Evolutionary conservation across 768 basidiomycete species (phyloP).

Genomic region (Hygrocybe coccinea): DNA sequence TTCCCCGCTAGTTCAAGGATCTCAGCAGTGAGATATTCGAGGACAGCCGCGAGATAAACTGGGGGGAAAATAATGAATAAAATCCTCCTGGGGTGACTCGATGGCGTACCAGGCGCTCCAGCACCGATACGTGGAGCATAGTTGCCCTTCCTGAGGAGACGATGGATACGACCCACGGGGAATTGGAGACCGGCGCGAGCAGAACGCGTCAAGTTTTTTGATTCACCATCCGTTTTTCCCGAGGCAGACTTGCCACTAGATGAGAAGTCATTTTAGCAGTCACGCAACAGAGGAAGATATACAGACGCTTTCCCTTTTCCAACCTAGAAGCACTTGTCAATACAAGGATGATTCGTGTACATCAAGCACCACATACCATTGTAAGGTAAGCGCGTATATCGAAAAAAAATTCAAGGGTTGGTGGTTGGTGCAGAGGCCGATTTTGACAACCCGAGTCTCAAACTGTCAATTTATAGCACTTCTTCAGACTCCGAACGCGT

Average conservation of each 20-base stretch:
- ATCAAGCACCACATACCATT: too few relatives aligned
- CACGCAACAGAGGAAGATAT: conserved; percentile 10
- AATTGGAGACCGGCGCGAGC: conserved; percentile 61
- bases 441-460: background rate
- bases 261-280: background rate
- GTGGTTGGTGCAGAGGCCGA: background rate
- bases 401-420: background rate
- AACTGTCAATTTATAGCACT: background rate
- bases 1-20: conserved; percentile 82
- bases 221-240: conserved; percentile 37
- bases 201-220: conserved; percentile 64
- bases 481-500: conserved; percentile 1
- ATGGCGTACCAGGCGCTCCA: conserved; percentile 55
- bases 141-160: conserved; percentile 69
- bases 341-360: background rate
- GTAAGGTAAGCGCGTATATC: too few relatives aligned
- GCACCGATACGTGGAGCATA: conserved; percentile 67
- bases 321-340: conserved; percentile 33
- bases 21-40: conserved; percentile 85
- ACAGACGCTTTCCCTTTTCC: conserved; percentile 52
- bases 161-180: conserved; percentile 80
- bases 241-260: conserved; percentile 4
- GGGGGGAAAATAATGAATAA: background rate
- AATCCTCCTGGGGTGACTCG: background rate
- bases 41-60: conserved; percentile 82